These are phyloP conservation scores for Penicillium occitanis DNA, from an alignment of 2,329 filamentous ascomycete species.

Conservation along the genomic window DNA sequence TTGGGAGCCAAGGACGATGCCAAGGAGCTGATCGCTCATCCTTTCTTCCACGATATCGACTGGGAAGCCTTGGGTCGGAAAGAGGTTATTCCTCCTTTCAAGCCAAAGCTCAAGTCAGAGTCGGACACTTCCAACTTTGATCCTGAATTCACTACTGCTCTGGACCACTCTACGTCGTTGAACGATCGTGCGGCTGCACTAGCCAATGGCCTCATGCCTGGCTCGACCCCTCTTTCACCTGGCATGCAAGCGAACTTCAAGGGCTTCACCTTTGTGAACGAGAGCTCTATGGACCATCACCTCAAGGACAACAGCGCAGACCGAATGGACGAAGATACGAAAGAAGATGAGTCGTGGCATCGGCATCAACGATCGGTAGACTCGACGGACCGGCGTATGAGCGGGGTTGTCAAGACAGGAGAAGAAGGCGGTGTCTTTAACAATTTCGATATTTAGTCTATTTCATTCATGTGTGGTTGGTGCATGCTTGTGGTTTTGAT, in stretches of 20 bases:
- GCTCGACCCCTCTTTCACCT: constrained; percentile 88
- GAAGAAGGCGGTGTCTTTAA: constrained; percentile 46
- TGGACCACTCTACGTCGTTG: constrained; percentile 81
- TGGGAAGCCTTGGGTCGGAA: constrained; percentile 88
- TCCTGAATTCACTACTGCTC: constrained; percentile 93
- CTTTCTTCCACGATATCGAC: constrained; percentile 92
- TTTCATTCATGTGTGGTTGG: constrained; percentile 30
- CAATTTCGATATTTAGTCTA: constrained; percentile 48
- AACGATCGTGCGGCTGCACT: constrained; percentile 88
- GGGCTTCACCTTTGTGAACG: constrained; percentile 98
- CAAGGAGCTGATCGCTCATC: constrained; percentile 87
- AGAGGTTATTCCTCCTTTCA: constrained; percentile 92
- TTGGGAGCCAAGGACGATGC: constrained; percentile 89
- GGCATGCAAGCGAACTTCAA: constrained; percentile 98
- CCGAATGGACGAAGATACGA: constrained; percentile 45
- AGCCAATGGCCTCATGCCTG: constrained; percentile 75
- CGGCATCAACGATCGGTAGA: constrained; percentile 34
- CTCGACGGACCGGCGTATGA: constrained; percentile 45
- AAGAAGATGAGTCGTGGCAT: constrained; percentile 40
- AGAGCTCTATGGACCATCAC: constrained; percentile 79
- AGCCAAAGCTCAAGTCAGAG: constrained; percentile 93
- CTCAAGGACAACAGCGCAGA: constrained; percentile 38
- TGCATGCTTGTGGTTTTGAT: constrained; percentile 2
- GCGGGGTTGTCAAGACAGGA: constrained; percentile 42
- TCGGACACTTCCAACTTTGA: constrained; percentile 98